These are phyloP conservation scores for Thielaviopsis euricoi DNA, from an alignment of 2,329 filamentous ascomycete species.

Conservation along the genomic window DNA sequence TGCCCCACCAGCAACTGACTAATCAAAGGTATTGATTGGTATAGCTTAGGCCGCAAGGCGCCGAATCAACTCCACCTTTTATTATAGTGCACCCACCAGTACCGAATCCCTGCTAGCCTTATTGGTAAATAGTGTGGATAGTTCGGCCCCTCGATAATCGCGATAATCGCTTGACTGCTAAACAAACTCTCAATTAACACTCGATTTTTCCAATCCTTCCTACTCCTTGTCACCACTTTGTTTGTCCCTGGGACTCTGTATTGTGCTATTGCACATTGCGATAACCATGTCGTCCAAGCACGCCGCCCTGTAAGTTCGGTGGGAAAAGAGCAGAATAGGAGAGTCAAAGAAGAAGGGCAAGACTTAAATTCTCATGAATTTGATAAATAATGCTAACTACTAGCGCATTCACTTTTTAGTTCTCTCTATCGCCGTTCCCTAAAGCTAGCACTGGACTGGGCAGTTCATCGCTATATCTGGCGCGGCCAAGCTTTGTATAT, in stretches of 20 bases:
- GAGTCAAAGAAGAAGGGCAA: neutral
- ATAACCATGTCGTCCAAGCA: slow-evolving; percentile 28
- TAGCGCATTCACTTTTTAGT: slow-evolving; percentile 21
- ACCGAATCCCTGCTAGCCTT: slow-evolving; percentile 1
- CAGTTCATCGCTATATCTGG: slow-evolving; percentile 84
- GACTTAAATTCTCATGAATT: slow-evolving; percentile 5
- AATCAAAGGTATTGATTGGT: slow-evolving; percentile 9
- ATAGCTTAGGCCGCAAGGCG: slow-evolving; percentile 6
- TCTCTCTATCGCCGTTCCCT: slow-evolving; percentile 82
- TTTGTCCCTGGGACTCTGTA: neutral
- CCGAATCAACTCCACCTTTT: neutral
- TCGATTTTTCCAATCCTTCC: neutral
- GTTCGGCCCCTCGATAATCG: neutral
- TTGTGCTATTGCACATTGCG: neutral
- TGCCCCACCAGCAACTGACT: slow-evolving; percentile 3
- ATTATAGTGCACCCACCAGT: neutral
- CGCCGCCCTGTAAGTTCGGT: slow-evolving; percentile 31
- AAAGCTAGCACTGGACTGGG: slow-evolving; percentile 90
- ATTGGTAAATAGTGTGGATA: neutral
- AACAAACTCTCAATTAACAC: neutral
- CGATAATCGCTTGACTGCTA: too few relatives aligned
- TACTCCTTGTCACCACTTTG: neutral
- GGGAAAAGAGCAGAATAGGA: neutral
- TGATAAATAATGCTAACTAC: neutral
- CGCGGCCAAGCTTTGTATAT: slow-evolving; percentile 94